Base-by-base conservation (phyloP, 2,329 filamentous ascomycete species). In the Diaporthe longicolla region DNA sequence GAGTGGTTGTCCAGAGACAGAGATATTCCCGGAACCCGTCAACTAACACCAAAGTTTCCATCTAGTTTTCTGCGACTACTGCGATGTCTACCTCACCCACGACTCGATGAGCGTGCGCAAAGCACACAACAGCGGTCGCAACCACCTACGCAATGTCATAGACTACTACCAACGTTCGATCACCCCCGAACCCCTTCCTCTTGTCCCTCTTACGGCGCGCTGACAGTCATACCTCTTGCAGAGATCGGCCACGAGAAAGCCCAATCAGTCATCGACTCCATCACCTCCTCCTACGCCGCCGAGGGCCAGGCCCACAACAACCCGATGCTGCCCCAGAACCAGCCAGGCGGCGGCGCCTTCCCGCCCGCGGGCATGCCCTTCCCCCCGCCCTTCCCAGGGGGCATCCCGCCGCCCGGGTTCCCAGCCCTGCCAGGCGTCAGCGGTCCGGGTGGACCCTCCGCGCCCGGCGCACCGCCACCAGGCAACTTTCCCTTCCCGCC, bases 51-150 rank as follows among this genome's bases (percentile, higher is more conserved):
- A 32, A 29, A 17, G 26, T 13, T 32, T 35, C 21, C n/a, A 77
- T 72, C 77, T 54, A 94, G 92, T 94, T 90, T 94, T 94, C 84
- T 94, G 95, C 89, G 97, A 99, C 85, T 99, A 99, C 86, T 99
- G 97, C 90, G 97, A 99, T 93, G 97, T 99, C 84, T 99, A 99
- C 90, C 93, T 99, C 80, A 99, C 97, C 78, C 97, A 99, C 90
- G 97, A 99, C 89, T 98, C 95, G 59, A 98, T 98, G 96, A 98
- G 95, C 86, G 97, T 99, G 85, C 95, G 97, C 80, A 98, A 98
- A 87, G 97, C 97, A 66, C 97, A 99, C 86, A 99, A 99, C 88
- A 93, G 92, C 82, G 97, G 97, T 76, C 92, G 96, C 80, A 99
- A 99, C 87, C 97, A 99, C 82, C 87, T 99, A 76, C 94, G 97